Evolutionary conservation across 768 basidiomycete genomes (phyloP).

Genomic region (Strobilomyces dryophilus): DNA sequence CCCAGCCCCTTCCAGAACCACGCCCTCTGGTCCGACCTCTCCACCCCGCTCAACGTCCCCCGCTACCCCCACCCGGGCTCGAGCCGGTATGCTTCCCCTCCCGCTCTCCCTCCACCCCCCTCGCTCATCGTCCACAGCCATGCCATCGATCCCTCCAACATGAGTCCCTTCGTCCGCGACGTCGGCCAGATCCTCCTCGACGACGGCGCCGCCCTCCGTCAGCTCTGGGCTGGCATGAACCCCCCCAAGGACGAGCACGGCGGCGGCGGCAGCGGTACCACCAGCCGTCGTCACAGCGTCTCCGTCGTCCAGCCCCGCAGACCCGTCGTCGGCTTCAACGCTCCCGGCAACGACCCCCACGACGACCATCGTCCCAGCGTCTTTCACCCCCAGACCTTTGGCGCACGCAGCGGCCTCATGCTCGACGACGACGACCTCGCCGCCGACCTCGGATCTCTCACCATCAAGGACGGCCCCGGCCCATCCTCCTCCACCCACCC

Average conservation of each 20-base stretch:
- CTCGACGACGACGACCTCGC: conserved; percentile 81
- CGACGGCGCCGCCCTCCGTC: conserved; percentile 66
- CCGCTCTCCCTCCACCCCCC: conserved; percentile 52
- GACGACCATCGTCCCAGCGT: conserved; percentile 37
- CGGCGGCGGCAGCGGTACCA: conserved; percentile 69
- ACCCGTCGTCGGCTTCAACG: conserved; percentile 53
- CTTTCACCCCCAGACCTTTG: conserved; percentile 33
- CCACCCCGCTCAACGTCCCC: conserved; percentile 57
- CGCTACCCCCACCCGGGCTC: conserved; percentile 56
- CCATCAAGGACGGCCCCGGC: conserved; percentile 33
- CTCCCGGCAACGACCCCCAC: conserved; percentile 35
- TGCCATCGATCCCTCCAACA: conserved; percentile 62
- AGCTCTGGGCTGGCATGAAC: conserved; percentile 72
- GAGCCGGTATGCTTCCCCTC: conserved; percentile 63
- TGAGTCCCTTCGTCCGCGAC: conserved; percentile 83
- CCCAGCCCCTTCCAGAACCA: conserved; percentile 43
- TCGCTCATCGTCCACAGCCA: conserved; percentile 42
- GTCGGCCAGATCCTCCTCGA: conserved; percentile 74
- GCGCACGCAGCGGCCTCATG: conserved; percentile 57
- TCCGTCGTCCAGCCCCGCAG: conserved; percentile 75
- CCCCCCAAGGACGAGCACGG: conserved; percentile 61
- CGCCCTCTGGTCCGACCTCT: conserved; percentile 55
- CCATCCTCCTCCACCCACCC: conserved; percentile 47
- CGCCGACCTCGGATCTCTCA: conserved; percentile 61
- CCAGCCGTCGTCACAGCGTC: conserved; percentile 79